Evolutionary conservation across 192 early-diverging fungal genomes (phyloP).

Genomic region (Rhizophagus prolifer): DNA sequence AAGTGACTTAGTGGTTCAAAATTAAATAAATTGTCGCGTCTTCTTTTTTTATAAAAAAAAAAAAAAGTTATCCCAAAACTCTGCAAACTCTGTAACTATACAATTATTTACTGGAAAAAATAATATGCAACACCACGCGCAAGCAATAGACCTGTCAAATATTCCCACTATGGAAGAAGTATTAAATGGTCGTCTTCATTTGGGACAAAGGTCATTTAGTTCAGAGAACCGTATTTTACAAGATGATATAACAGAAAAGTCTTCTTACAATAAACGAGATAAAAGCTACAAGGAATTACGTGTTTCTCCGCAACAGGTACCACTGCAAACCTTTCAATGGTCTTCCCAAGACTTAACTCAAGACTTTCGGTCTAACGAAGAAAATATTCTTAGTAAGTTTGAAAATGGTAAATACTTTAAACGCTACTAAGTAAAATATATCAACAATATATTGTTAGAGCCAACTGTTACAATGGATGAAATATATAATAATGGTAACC

Average conservation of each 20-base stretch:
- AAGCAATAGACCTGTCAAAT: neutral
- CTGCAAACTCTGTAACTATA: too few relatives aligned
- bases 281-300: neutral
- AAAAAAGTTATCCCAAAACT: neutral
- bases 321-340: neutral
- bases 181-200: neutral
- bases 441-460: neutral
- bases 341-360: neutral
- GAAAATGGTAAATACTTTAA: neutral
- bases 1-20: neutral
- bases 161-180: slow-evolving; percentile 13
- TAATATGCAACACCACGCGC: neutral
- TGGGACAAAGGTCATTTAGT: neutral
- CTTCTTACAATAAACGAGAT: neutral
- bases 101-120: neutral
- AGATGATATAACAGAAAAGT: neutral
- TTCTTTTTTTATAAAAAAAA: neutral
- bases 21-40: neutral
- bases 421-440: neutral
- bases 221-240: neutral
- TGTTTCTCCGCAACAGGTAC: neutral
- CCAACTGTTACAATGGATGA: neutral
- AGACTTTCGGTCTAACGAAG: neutral
- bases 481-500: neutral
- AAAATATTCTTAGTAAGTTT: neutral